Evolutionary conservation across 768 basidiomycete genomes (phyloP).

Genomic region (Pleurotus pulmonarius): DNA sequence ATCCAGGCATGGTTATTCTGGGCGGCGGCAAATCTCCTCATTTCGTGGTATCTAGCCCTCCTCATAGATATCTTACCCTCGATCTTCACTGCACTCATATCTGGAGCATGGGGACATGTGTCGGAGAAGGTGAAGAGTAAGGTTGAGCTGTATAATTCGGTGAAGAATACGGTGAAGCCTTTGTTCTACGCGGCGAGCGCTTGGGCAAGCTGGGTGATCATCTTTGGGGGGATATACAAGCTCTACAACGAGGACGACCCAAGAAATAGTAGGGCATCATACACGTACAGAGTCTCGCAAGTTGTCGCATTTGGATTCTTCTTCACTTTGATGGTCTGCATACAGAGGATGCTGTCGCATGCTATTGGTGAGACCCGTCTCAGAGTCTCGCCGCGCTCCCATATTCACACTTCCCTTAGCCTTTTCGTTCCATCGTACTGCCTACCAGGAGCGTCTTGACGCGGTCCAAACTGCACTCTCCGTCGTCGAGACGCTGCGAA

Average conservation of each 20-base stretch:
- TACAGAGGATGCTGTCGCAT: conserved; percentile 68
- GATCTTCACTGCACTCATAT: conserved; percentile 46
- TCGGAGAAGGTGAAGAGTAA: conserved; percentile 63
- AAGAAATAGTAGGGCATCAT: conserved; percentile 47
- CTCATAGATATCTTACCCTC: conserved; percentile 66
- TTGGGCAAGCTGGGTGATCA: conserved; percentile 74
- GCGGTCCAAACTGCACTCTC: conserved; percentile 48
- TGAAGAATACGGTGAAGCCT: conserved; percentile 70
- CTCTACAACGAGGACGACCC: conserved; percentile 42
- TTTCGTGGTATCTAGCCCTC: conserved; percentile 78
- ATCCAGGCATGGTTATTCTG: conserved; percentile 79
- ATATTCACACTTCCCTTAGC: conserved; percentile 28
- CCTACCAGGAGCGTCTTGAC: conserved; percentile 69
- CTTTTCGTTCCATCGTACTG: conserved; percentile 73
- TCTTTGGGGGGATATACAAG: conserved; percentile 63
- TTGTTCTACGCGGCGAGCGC: conserved; percentile 66
- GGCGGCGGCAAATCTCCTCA: conserved; percentile 71
- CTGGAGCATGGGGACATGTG: conserved; percentile 70
- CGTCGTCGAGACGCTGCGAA: conserved; percentile 64
- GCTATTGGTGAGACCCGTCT: conserved; percentile 37
- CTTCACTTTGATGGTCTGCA: conserved; percentile 57
- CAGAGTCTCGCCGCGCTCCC: background rate
- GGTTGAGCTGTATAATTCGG: conserved; percentile 65
- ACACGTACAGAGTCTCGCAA: conserved; percentile 58
- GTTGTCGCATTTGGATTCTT: conserved; percentile 76